phyloP scores from a whole-genome alignment of 345 rosid species.

The Corchorus capsularis region DNA sequence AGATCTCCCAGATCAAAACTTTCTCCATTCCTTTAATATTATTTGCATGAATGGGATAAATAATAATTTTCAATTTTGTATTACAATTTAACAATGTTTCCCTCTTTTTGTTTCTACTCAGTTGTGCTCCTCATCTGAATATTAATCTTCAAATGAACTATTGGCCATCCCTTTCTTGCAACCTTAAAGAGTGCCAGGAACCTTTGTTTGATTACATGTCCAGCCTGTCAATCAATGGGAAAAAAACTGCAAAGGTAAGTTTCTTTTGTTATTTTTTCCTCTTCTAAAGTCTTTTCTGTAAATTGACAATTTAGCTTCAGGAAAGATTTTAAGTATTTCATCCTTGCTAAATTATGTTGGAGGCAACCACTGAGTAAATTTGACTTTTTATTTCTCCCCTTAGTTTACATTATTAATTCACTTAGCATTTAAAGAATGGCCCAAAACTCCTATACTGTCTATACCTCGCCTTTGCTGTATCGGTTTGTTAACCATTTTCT shows the following conservation, averaged over 20 bases:
- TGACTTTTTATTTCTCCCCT: background rate
- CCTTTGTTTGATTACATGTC: slow-evolving; percentile 80
- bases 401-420: slow-evolving; percentile 1
- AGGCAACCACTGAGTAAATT: background rate
- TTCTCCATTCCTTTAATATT: background rate
- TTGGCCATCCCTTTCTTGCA: slow-evolving; percentile 92
- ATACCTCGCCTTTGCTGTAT: background rate
- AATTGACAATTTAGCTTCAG: background rate
- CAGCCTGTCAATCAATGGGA: slow-evolving; percentile 70
- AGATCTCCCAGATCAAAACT: background rate
- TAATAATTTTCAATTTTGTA: background rate
- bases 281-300: background rate
- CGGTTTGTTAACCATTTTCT: background rate
- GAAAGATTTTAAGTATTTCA: background rate
- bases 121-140: slow-evolving; percentile 90
- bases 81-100: slow-evolving; percentile 8
- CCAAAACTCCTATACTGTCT: background rate
- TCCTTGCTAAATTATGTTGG: background rate
- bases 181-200: slow-evolving; percentile 82
- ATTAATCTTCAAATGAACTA: slow-evolving; percentile 97
- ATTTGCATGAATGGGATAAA: background rate
- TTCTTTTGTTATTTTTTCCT: background rate
- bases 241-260: slow-evolving; percentile 84
- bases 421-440: slow-evolving; percentile 2
- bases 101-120: slow-evolving; percentile 28